Conservation (phyloP, 2,329 filamentous ascomycete genomes). For the Trichoderma koningii region DNA sequence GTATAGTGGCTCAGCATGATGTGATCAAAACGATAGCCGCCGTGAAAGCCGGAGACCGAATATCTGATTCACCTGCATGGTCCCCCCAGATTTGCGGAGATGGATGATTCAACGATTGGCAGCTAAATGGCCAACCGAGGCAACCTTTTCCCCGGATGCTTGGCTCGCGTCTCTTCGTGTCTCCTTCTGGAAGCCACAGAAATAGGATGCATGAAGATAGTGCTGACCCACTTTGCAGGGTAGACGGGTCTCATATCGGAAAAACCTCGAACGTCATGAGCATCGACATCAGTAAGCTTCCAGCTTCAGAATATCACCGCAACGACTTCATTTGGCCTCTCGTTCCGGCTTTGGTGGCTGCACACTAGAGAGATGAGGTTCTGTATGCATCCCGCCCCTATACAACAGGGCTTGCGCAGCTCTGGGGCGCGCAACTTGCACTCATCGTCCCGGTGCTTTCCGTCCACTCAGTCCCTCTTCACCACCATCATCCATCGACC, state of each 20-base stretch:
- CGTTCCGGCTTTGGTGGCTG: not conserved
- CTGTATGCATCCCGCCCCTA: not conserved
- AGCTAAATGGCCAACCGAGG: slow-evolving; percentile 3
- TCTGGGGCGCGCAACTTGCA: slow-evolving; percentile 13
- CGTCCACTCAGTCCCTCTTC: slow-evolving; percentile 4
- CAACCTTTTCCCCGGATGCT: not conserved
- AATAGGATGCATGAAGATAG: not conserved
- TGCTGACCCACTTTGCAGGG: slow-evolving; percentile 3
- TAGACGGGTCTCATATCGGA: not conserved
- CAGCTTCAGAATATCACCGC: not conserved
- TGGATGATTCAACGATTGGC: not conserved
- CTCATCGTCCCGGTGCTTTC: slow-evolving; percentile 4
- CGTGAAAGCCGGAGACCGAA: not conserved
- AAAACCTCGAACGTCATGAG: not conserved
- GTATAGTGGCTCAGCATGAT: not conserved
- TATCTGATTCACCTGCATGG: too few species aligned
- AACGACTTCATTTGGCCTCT: not conserved
- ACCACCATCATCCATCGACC: slow-evolving; percentile 11
- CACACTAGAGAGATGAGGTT: slow-evolving; percentile 4
- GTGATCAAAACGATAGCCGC: not conserved
- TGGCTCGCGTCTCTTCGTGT: not conserved
- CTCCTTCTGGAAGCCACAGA: not conserved
- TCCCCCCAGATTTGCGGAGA: slow-evolving; percentile 4
- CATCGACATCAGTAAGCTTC: not conserved
- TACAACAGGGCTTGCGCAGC: slow-evolving; percentile 11